A percentile compares a stretch with the other conserved stretches of the same genome.
Evolutionary conservation across 1,284 basidiomycete genomes (phyloP).

Genomic region (Melampsora americana): DNA sequence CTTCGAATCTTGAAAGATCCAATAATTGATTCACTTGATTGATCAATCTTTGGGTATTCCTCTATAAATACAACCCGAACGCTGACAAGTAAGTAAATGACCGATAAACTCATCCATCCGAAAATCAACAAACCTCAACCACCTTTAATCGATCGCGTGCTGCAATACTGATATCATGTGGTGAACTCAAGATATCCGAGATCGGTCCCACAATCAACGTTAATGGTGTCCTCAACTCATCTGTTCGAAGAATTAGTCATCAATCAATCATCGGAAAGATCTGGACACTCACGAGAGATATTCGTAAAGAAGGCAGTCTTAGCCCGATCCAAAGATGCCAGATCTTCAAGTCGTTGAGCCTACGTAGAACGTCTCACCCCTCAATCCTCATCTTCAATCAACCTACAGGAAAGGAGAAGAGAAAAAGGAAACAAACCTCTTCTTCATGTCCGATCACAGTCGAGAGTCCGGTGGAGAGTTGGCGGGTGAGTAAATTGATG

Average conservation of each 20-base stretch:
- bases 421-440: slow-evolving; percentile 28
- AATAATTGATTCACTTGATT: slow-evolving; percentile 42
- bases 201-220: slow-evolving; percentile 41
- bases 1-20: slow-evolving; percentile 40
- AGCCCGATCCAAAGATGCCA: slow-evolving; percentile 40
- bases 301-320: slow-evolving; percentile 43
- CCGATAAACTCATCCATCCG: not conserved
- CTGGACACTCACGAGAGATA: slow-evolving; percentile 42
- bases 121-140: slow-evolving; percentile 20
- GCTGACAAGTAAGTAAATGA: not conserved
- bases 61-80: not conserved
- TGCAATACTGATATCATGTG: slow-evolving; percentile 30
- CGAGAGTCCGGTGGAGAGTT: slow-evolving; percentile 35
- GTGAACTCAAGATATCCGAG: slow-evolving; percentile 31
- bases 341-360: slow-evolving; percentile 38
- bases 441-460: slow-evolving; percentile 41
- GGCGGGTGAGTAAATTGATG: slow-evolving; percentile 29
- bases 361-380: not conserved
- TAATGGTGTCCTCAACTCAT: slow-evolving; percentile 39
- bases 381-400: not conserved
- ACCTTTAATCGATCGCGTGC: slow-evolving; percentile 31
- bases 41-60: slow-evolving; percentile 42
- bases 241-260: not conserved
- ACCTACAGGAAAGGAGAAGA: not conserved
- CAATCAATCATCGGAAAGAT: no score